Conservation (phyloP, 441 rosid genomes). For the Rhodomyrtus psidioides region DNA sequence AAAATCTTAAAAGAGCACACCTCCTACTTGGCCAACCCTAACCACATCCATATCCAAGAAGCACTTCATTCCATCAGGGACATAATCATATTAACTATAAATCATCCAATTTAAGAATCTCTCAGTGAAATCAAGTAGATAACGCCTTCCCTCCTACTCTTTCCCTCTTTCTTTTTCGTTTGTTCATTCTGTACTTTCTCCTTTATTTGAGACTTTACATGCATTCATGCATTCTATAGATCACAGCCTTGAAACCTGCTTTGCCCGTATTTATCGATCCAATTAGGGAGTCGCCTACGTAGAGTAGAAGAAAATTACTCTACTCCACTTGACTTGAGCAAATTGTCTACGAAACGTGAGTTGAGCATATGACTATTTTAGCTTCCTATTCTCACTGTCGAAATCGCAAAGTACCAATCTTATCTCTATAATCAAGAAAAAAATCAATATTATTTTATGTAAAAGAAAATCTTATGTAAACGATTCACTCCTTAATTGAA, state of each 20-base stretch:
- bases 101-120: no score
- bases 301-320: neutral
- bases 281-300: neutral
- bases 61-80: no score
- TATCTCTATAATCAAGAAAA: neutral
- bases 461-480: no score
- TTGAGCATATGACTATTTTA: neutral
- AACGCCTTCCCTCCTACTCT: no score
- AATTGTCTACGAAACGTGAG: neutral
- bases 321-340: neutral
- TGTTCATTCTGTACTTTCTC: neutral
- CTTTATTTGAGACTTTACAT: neutral
- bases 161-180: neutral
- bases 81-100: no score
- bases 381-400: neutral
- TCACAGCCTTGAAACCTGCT: neutral
- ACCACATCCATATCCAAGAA: no score
- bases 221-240: neutral
- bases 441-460: neutral
- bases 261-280: neutral
- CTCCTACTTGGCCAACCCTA: no score
- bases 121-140: no score
- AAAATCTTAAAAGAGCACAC: no score
- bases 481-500: neutral
- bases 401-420: neutral